phyloP scores from a whole-genome alignment of 345 rosid species.

The Microthlaspi erraticum region DNA sequence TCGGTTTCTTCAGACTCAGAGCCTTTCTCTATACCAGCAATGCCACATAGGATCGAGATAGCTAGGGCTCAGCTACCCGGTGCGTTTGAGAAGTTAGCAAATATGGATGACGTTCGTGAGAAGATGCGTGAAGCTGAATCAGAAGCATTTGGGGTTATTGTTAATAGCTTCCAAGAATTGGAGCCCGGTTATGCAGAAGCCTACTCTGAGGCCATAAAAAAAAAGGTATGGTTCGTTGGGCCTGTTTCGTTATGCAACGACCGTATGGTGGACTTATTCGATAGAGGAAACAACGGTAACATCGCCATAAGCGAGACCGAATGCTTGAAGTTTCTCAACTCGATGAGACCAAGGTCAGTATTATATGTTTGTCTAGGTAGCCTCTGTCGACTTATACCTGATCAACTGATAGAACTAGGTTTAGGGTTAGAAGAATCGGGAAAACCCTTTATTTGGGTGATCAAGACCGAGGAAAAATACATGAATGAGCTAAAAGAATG shows the following conservation, averaged over 20 bases:
- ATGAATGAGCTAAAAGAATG: conserved; percentile 55
- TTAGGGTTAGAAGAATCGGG: conserved; percentile 66
- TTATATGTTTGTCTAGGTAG: conserved; percentile 81
- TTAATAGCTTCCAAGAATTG: conserved; percentile 65
- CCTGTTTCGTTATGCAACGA: conserved; percentile 73
- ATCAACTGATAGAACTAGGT: conserved; percentile 71
- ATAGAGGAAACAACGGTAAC: conserved; percentile 71
- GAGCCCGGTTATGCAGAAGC: conserved; percentile 57
- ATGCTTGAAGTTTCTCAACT: conserved; percentile 63
- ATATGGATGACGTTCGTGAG: conserved; percentile 59
- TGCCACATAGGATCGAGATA: conserved; percentile 53
- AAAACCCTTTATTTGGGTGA: conserved; percentile 76
- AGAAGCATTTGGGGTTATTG: conserved; percentile 63
- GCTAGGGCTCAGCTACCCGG: conserved; percentile 70
- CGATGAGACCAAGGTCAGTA: conserved; percentile 60
- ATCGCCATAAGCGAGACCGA: conserved; percentile 48
- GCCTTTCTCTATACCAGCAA: conserved; percentile 61
- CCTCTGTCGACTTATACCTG: conserved; percentile 64
- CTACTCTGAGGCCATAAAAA: conserved; percentile 52
- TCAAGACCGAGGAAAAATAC: conserved; percentile 53
- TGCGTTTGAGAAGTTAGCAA: conserved; percentile 49
- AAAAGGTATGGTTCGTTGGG: conserved; percentile 79
- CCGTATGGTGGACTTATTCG: conserved; percentile 48
- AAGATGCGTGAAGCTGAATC: conserved; percentile 73
- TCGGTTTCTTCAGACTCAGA: conserved; percentile 54